Conservation (phyloP, 75 land plant species). For the Cupressus sempervirens region DNA sequence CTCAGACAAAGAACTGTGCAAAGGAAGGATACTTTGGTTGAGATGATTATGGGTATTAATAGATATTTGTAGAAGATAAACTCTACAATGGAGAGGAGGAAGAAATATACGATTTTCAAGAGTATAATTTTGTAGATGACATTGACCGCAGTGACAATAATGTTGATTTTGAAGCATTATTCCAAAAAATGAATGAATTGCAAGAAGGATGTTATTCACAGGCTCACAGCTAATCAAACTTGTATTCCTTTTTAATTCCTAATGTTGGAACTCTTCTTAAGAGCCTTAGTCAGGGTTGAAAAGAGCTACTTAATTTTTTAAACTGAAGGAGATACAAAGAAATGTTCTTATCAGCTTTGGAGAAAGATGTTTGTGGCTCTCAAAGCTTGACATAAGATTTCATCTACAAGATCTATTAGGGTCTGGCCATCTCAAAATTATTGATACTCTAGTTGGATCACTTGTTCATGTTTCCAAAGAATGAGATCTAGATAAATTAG, state of each 20-base stretch:
- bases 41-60: constrained; percentile 96
- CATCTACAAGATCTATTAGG: constrained; percentile 89
- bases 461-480: constrained; percentile 57
- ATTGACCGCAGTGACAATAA: constrained; percentile 86
- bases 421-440: constrained; percentile 60
- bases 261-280: constrained; percentile 73
- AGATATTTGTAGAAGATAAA: constrained; percentile 78
- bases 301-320: constrained; percentile 68
- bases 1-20: constrained; percentile 72
- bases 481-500: constrained; percentile 7
- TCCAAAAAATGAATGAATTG: constrained; percentile 67
- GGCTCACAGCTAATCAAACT: too few species aligned
- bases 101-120: constrained; percentile 69
- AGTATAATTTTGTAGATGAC: constrained; percentile 85
- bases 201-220: too few species aligned
- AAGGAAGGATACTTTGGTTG: constrained; percentile 74
- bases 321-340: constrained; percentile 75
- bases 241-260: constrained; percentile 92
- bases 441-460: constrained; percentile 61
- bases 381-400: constrained; percentile 84
- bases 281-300: constrained; percentile 86
- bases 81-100: constrained; percentile 75
- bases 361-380: constrained; percentile 67
- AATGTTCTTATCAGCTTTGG: constrained; percentile 69
- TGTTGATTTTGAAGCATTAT: constrained; percentile 58